Base-by-base conservation (phyloP, 2,329 filamentous ascomycete species). In the Lachnellula subtilissima region DNA sequence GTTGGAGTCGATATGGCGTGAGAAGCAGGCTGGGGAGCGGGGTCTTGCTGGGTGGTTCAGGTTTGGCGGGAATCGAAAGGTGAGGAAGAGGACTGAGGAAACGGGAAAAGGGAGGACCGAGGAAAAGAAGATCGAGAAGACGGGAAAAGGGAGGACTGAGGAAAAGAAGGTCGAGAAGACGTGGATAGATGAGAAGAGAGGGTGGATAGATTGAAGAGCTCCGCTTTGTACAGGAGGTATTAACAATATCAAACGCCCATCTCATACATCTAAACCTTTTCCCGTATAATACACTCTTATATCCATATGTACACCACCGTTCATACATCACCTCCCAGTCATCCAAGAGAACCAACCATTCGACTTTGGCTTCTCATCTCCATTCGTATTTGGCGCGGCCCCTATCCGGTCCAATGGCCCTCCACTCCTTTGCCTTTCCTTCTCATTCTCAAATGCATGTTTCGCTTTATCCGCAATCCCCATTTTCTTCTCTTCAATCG, bases 341-440 rank as follows among this genome's bases (percentile, higher is more conserved):
- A 65, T 64, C 35, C 55, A 65, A 17, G 61, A 64, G 7, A 54
- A 57, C 63, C 63, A 65, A 5, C 61, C 58, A 14, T 57, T 50
- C 11, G 55, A 28, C 55, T 60, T 57, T 37, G 56, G 53, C 36
- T 52, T 25, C 32, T 60, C 54, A 17, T 55, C 56, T 11, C 25
- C 48, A 25, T 46, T 39, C 7, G 25, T 42, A 28, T 22, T 25
- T 52, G 37, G 11, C 17, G 53, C 50, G n/a, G 55, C 60, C 23
- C 66, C 67, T 63, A 69, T 50, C 59, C 61, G 62, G 54, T 69
- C 67, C 32, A 69, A 48, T 8, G 63, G 64, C 1, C 66, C 66
- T 9, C 67, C 66, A 7, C n/a, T 61, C 48, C 55, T 60, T 39
- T 70, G 62, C 45, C 62, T 67, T 50, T 69, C 63, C 52, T 66